Base-by-base conservation (phyloP, 192 early-diverging fungal genomes). In the Linnemannia schmuckeri region DNA sequence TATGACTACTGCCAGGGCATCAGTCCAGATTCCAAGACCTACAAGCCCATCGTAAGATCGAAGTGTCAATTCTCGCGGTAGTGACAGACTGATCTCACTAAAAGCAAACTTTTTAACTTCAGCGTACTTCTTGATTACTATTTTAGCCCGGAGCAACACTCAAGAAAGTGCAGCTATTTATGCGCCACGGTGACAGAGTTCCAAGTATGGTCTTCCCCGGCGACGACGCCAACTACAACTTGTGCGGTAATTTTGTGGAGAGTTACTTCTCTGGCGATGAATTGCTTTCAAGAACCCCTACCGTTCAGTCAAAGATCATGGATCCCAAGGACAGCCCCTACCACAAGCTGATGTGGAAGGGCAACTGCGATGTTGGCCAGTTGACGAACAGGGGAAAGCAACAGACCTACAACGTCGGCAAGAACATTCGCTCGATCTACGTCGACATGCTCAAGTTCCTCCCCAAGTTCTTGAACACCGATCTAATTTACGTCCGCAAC, bases 321-420 rank as follows among this genome's bases (percentile, higher is more conserved):
- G 46, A n/a, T 10, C 15, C 73, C 69, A 10, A 75, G 7, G 74
- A 75, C 20, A 75, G 49, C 37, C 35, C 52, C 2, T 75, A 54
- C 89, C 89, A 57, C 18, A 41, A 61, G 8, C 35, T 17, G 3
- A 38, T 30, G 33, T 44, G n/a, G 63, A 83, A 78, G 20, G 69
- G 44, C 22, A 76, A 66, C 13, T 92, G 93, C 61, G 90, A 92
- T 18, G 44, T 75, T 35, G 94, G 93, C 52, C 89, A 94, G 74
- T 88, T 95, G 72, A 95, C 94, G 0, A 91, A 94, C 70, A 79
- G 61, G 35, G 93, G 94, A 2, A 91, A 92, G 78, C 41, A 70
- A 4, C 91, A 91, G 75, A 92, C 93, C 77, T 77, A 70, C 52
- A 33, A 47, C 3, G 72, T 92, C 22, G 94, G 94, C 20, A 61